phyloP scores from a whole-genome alignment of 2,329 filamentous ascomycete genomes.

The Pseudogymnoascus sp. region DNA sequence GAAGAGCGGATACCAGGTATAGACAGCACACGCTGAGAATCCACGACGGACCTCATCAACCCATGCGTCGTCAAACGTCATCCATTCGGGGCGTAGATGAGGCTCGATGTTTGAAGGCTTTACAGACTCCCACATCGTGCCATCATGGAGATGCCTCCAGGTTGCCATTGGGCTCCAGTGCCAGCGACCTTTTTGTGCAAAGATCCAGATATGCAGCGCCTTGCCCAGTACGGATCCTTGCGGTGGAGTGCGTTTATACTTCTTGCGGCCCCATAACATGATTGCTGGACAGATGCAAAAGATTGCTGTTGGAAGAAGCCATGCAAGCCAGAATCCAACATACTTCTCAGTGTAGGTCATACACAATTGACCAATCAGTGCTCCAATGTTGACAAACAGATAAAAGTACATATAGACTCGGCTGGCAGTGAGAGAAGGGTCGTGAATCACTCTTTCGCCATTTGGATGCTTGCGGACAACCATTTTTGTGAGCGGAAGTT shows the following conservation, averaged over 20 bases:
- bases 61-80: conserved; percentile 75
- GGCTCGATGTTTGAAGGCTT: conserved; percentile 57
- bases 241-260: conserved; percentile 36
- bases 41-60: conserved; percentile 70
- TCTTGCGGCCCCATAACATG: conserved; percentile 47
- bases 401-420: conserved; percentile 48
- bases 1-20: conserved; percentile 45
- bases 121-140: conserved; percentile 48
- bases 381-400: conserved; percentile 61
- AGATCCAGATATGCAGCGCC: conserved; percentile 50
- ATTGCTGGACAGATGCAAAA: conserved; percentile 48
- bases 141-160: neutral
- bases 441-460: conserved; percentile 54
- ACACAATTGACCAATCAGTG: conserved; percentile 36
- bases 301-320: conserved; percentile 29
- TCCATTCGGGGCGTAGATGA: conserved; percentile 53
- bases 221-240: conserved; percentile 44
- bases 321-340: conserved; percentile 44
- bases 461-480: conserved; percentile 39
- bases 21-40: conserved; percentile 61
- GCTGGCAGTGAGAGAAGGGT: conserved; percentile 50
- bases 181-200: conserved; percentile 55
- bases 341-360: conserved; percentile 37
- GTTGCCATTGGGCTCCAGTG: conserved; percentile 26
- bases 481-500: conserved; percentile 36